Evolutionary conservation across 164 flowering plant species (phyloP), one percentile per base, ranked within the genome.

Genomic region (Kalanchoe fedtschenkoi): DNA sequence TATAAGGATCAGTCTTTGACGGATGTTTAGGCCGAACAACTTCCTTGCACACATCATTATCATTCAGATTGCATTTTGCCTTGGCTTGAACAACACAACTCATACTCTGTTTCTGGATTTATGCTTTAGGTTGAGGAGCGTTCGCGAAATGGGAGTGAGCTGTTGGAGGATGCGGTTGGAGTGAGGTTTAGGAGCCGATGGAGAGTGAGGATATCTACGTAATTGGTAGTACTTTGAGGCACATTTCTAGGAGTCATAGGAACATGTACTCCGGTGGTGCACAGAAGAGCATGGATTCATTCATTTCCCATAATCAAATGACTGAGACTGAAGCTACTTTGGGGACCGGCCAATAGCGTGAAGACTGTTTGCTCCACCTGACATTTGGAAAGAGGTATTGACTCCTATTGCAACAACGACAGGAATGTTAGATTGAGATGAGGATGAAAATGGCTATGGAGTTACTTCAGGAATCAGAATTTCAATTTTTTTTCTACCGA

Each of bases 61-160:
- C 95, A 87, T 63, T 19, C 70, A 3, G 83, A 81, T 34, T 87
- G 93, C 62, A 87, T 87, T 32, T 60, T 81, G 0, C 95, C 89
- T 0, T 87, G 95, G 89, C 82, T 84, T 17, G 60, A 75, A 26
- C 70, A 63, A 58, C 87, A 79, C 62, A 78, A 77, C 62, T 81
- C 86, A 0, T 87, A 87, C 47, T 88, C 89, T 1, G 75, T 83
- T 4, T 87, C 87, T 66, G 72, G 85, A 32, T 85, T 69, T 68
- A 37, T 51, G 58, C 63, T 80, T 26, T 81, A 77, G 17, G 64
- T 66, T 1, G 80, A 75, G 30, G 62, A 55, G 55, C 61, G 34
- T 59, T n/a, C 53, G 10, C 21, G 34, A 26, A 44, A 44, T 44
- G 51, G 51, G 21, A 51, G 30, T 13, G 47, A 33, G 63, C 19